Percentiles rank a stretch among this genome's conserved stretches.
Evolutionary conservation across 2,329 filamentous ascomycete species (phyloP).

Genomic region (Westerdykella aurantiaca): DNA sequence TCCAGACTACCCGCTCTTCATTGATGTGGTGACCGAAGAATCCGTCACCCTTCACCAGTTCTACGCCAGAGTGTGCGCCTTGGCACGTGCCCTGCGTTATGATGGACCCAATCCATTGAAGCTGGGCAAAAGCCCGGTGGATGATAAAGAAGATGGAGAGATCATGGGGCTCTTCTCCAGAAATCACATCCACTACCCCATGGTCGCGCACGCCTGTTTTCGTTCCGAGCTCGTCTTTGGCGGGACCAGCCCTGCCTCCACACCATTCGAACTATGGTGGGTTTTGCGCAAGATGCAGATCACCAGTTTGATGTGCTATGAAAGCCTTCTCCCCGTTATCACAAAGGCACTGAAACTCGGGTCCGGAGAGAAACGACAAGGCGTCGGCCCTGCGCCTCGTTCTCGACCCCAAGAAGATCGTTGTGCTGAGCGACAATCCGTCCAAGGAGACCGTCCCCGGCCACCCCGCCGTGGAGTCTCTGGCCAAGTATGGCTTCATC

Average conservation of each 20-base stretch:
- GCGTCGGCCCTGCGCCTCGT: slow-evolving; percentile 13
- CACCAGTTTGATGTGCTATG: slow-evolving; percentile 23
- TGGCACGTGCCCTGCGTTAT: slow-evolving; percentile 21
- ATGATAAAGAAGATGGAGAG: slow-evolving; percentile 24
- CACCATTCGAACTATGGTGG: slow-evolving; percentile 30
- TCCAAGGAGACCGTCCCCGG: slow-evolving; percentile 13
- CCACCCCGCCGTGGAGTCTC: slow-evolving; percentile 20
- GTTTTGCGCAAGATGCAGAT: slow-evolving; percentile 30
- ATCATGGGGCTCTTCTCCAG: slow-evolving; percentile 23
- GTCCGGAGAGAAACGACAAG: slow-evolving; percentile 16
- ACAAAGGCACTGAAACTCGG: slow-evolving; percentile 22
- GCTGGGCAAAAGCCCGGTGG: slow-evolving; percentile 14
- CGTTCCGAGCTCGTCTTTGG: slow-evolving; percentile 25
- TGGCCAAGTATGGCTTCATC: slow-evolving; percentile 16
- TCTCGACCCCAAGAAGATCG: slow-evolving; percentile 18
- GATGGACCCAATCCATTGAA: slow-evolving; percentile 25
- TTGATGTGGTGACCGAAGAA: slow-evolving; percentile 23
- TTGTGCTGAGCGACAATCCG: slow-evolving; percentile 23
- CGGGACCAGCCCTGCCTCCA: slow-evolving; percentile 27
- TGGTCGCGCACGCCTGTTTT: slow-evolving; percentile 28
- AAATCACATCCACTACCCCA: slow-evolving; percentile 30
- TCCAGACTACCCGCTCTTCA: slow-evolving; percentile 25
- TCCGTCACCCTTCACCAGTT: slow-evolving; percentile 24
- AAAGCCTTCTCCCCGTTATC: slow-evolving; percentile 22
- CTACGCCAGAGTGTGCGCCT: slow-evolving; percentile 19